phyloP scores from a whole-genome alignment of 345 rosid genomes.

The Lagerstroemia speciosa region DNA sequence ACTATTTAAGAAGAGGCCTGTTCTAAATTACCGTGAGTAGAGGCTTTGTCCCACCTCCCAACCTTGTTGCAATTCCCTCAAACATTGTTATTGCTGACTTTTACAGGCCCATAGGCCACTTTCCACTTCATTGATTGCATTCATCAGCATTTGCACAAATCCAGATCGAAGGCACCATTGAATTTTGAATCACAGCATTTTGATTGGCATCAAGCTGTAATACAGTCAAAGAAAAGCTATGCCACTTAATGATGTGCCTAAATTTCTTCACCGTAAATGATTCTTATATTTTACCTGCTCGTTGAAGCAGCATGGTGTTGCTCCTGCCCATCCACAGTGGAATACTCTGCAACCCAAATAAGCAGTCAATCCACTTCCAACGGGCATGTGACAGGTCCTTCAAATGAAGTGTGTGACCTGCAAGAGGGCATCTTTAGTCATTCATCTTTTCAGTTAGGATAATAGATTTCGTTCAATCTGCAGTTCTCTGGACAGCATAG shows the following conservation, averaged over 20 bases:
- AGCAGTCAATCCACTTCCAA: conserved; percentile 31
- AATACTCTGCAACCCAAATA: conserved; percentile 15
- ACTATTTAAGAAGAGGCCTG: background rate
- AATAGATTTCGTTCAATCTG: background rate
- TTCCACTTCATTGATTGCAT: conserved; percentile 87
- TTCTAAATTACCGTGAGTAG: background rate
- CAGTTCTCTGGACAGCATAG: conserved; percentile 42
- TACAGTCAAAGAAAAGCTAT: background rate
- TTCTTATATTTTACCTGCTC: too few species aligned
- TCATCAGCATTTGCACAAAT: conserved; percentile 46
- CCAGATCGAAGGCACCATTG: conserved; percentile 46
- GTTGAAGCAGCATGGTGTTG: conserved; percentile 29
- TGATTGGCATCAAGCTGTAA: background rate
- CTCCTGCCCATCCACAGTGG: conserved; percentile 24
- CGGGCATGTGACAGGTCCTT: conserved; percentile 21
- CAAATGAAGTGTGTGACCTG: conserved; percentile 39
- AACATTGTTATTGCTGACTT: conserved; percentile 12
- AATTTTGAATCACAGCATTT: background rate
- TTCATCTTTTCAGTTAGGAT: conserved; percentile 1
- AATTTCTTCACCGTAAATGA: too few species aligned
- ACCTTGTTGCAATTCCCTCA: background rate
- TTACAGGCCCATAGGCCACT: conserved; percentile 73
- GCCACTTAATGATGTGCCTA: background rate
- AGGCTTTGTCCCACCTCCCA: background rate
- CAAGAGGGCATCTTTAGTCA: too few species aligned